Base-by-base conservation (phyloP, 257 asterid genomes). In the Henckelia pumila region DNA sequence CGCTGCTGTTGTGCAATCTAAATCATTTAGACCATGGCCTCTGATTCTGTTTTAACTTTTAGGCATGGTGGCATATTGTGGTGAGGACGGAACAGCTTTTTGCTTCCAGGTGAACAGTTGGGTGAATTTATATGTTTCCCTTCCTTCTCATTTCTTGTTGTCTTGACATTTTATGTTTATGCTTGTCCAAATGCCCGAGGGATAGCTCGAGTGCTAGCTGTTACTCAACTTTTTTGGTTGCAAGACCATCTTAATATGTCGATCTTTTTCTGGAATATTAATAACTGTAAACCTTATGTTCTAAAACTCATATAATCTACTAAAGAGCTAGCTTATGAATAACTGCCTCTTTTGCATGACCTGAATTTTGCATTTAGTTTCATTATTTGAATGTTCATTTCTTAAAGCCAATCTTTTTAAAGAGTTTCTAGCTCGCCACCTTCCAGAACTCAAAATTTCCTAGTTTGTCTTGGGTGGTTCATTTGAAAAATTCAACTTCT, bases 41-140 rank as follows among this genome's bases (percentile, higher is more conserved):
- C 68, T 63, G 49, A 69, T 67, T 35, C 68, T 33, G 61, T 72
- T 61, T 73, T 32, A 52, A 66, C 56, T 44, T 61, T 40, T 64
- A 92, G 98, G 96, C 65, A 67, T 77, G 88, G 89, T 83, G 77
- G 99, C 96, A 68, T 94, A 91, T 66, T 94, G 97, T 70, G 82
- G 89, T 55, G 96, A 82, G 67, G 97, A 90, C 40, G 97, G 99
- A 78, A 81, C 79, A 52, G 76, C 88, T 72, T 61, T 71, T 70
- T 84, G 83, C 86, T 93, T 93, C 81, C 90, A 85, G 96, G 98
- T 89, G 64, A 79, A 73, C 40, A 7, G 53, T 35, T 69, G 32
- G 11, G 19, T 69, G 57, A 16, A 17, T 16, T 52, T 44, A 24
- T 30, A 65, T 50, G 22, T 13, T 70, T 75, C n/a, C 70, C 23